Percentiles rank a stretch among this genome's conserved stretches.
phyloP scores from a whole-genome alignment of 169 alveolate species.

The Theileria orientalis region DNA sequence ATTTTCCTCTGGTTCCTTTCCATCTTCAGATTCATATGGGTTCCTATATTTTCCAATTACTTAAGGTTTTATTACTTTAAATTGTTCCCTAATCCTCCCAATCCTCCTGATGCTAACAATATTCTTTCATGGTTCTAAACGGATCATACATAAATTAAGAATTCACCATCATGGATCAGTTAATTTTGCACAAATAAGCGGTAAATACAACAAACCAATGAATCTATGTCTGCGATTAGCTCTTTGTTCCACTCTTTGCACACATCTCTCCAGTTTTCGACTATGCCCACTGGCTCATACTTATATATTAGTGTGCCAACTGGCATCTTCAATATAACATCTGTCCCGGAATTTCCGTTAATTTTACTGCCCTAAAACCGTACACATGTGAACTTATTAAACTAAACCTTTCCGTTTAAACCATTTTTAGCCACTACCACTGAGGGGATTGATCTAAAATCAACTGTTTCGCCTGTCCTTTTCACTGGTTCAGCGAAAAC shows the following conservation, averaged over 20 bases:
- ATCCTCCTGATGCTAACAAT: conserved; percentile 49
- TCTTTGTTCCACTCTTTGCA: conserved; percentile 35
- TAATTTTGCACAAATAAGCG: background rate
- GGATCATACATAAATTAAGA: no score
- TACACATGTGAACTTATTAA: background rate
- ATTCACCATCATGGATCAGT: no score
- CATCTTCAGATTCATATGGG: conserved; percentile 56
- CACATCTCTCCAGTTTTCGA: conserved; percentile 29
- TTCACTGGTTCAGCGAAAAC: conserved; percentile 40
- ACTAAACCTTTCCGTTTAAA: conserved; percentile 17
- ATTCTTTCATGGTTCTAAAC: conserved; percentile 36
- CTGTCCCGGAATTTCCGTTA: conserved; percentile 53
- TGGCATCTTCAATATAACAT: conserved; percentile 43
- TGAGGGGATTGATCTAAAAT: conserved; percentile 49
- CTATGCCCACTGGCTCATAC: conserved; percentile 7
- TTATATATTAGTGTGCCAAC: conserved; percentile 50
- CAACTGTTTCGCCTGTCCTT: conserved; percentile 20
- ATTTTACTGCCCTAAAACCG: conserved; percentile 8
- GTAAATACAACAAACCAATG: conserved; percentile 4
- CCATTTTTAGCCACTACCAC: conserved; percentile 39
- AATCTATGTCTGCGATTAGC: conserved; percentile 48
- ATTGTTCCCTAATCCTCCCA: conserved; percentile 60
- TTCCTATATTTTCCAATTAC: background rate
- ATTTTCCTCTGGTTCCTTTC: conserved; percentile 41
- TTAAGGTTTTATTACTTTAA: conserved; percentile 10